Percentiles rank a stretch among this genome's conserved stretches.
These are phyloP conservation scores for Scutellaria minor DNA, from an alignment of 257 asterid genomes.

Conservation along the genomic window DNA sequence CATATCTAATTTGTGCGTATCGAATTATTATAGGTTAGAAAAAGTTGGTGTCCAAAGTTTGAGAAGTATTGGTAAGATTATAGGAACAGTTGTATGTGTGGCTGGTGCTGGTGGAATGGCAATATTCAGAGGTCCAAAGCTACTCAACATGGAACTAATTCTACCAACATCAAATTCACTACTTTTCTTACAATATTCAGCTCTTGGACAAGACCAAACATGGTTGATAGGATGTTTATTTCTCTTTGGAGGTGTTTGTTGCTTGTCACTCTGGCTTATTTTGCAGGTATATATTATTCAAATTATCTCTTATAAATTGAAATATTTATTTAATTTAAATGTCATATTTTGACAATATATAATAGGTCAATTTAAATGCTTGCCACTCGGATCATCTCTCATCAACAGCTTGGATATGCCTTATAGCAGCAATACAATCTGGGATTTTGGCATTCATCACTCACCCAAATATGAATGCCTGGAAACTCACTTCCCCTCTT, in stretches of 20 bases:
- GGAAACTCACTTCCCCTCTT: conserved; percentile 31
- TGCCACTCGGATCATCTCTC: conserved; percentile 36
- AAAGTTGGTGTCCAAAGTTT: conserved; percentile 25
- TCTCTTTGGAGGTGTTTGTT: conserved; percentile 33
- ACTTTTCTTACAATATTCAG: too few relatives aligned
- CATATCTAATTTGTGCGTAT: not conserved
- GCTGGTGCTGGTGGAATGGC: conserved; percentile 22
- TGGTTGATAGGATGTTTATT: not conserved
- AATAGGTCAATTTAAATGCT: conserved; percentile 30
- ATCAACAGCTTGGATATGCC: conserved; percentile 38
- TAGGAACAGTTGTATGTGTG: conserved; percentile 5
- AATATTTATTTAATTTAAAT: not conserved
- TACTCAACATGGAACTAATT: conserved; percentile 10
- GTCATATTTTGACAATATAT: not conserved
- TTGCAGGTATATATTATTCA: conserved; percentile 17
- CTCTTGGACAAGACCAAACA: not conserved
- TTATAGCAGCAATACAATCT: conserved; percentile 34
- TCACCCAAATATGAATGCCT: conserved; percentile 8
- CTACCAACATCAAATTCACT: not conserved
- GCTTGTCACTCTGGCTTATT: conserved; percentile 27
- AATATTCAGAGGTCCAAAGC: conserved; percentile 19
- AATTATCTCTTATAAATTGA: not conserved
- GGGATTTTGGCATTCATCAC: conserved; percentile 22
- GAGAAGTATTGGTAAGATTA: not conserved
- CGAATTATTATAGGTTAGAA: conserved; percentile 45